These are phyloP conservation scores for Lachnellula hyalina DNA, from an alignment of 2,329 filamentous ascomycete species.

Conservation along the genomic window DNA sequence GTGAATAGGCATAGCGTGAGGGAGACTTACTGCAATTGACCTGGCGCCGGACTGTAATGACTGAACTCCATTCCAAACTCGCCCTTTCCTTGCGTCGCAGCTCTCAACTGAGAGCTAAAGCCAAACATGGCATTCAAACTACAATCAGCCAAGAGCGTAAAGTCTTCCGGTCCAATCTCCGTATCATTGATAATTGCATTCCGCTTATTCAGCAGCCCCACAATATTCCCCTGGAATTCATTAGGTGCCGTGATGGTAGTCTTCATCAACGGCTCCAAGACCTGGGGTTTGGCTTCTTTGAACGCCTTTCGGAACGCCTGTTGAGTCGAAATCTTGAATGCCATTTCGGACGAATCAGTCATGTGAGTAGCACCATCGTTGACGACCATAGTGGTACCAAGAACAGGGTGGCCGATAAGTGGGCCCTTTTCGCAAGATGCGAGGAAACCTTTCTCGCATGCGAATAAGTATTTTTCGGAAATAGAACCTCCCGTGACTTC, in stretches of 20 bases:
- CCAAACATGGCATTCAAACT: conserved; percentile 97
- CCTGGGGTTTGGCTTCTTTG: conserved; percentile 68
- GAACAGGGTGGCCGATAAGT: conserved; percentile 85
- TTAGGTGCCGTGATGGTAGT: conserved; percentile 91
- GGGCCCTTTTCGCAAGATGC: conserved; percentile 79
- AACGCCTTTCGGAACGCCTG: conserved; percentile 97
- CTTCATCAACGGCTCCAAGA: conserved; percentile 97
- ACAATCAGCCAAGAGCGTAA: conserved; percentile 87
- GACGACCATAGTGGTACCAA: conserved; percentile 85
- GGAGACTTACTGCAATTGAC: conserved; percentile 74
- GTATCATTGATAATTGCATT: conserved; percentile 93
- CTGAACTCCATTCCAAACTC: conserved; percentile 99
- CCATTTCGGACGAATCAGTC: conserved; percentile 94
- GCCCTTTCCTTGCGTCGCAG: conserved; percentile 94
- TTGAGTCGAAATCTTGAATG: conserved; percentile 91
- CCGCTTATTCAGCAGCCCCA: conserved; percentile 93
- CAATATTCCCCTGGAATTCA: conserved; percentile 96
- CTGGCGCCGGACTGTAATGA: conserved; percentile 83
- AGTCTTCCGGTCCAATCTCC: conserved; percentile 89
- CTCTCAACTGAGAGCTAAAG: conserved; percentile 84
- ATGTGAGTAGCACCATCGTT: conserved; percentile 97
- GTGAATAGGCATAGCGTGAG: background rate
- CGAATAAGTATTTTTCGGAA: conserved; percentile 90
- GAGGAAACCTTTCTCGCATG: conserved; percentile 93
- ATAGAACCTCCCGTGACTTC: conserved; percentile 86